Evolutionary conservation across 306 rosid species (phyloP).

Genomic region (Quercus mongolica): DNA sequence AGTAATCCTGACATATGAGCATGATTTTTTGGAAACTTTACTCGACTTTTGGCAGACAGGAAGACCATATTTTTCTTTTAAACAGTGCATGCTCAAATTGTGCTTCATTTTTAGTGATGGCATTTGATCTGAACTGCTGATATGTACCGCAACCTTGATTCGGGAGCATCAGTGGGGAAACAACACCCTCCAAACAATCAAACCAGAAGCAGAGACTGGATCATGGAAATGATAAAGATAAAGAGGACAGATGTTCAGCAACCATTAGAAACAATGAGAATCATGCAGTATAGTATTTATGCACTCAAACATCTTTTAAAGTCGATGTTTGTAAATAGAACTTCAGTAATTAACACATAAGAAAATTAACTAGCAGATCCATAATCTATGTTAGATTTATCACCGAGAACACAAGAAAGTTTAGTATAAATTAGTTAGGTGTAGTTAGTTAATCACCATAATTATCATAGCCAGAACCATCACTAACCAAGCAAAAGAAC

Average conservation of each 20-base stretch:
- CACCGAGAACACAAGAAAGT: neutral
- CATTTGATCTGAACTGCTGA: slow-evolving; percentile 74
- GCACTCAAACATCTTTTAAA: neutral
- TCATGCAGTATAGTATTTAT: neutral
- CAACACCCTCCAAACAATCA: slow-evolving; percentile 29
- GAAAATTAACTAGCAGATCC: neutral
- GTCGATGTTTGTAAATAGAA: neutral
- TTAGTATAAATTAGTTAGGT: neutral
- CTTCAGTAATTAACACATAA: neutral
- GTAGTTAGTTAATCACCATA: neutral
- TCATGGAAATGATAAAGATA: slow-evolving; percentile 15
- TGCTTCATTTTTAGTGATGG: slow-evolving; percentile 96
- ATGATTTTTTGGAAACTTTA: slow-evolving; percentile 67
- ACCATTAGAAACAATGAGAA: neutral
- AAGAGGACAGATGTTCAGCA: neutral
- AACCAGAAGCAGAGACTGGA: slow-evolving; percentile 39
- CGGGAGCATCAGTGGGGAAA: slow-evolving; percentile 53
- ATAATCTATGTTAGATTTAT: neutral
- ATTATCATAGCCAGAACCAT: neutral
- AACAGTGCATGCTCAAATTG: slow-evolving; percentile 64
- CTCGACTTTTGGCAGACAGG: slow-evolving; percentile 69
- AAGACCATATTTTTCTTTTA: slow-evolving; percentile 74
- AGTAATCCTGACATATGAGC: slow-evolving; percentile 47
- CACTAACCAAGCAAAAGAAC: neutral
- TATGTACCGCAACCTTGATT: slow-evolving; percentile 37